Evolutionary conservation across 768 basidiomycete species (phyloP), one percentile per base, ranked within the genome.

Genomic region (Sporobolomyces pararoseus): DNA sequence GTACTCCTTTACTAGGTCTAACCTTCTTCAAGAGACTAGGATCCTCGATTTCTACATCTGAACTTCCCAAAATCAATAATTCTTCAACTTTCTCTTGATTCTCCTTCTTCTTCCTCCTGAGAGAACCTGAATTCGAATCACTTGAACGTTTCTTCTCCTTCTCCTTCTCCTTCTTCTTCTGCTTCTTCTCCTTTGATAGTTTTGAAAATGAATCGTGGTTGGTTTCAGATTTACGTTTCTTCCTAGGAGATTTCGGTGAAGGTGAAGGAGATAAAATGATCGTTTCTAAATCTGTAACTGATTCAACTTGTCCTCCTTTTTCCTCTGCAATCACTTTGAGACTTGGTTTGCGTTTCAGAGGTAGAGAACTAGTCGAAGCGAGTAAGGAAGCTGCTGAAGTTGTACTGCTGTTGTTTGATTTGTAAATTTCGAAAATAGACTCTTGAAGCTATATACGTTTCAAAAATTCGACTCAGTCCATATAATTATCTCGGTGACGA

Each of bases 51-150:
- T 68, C 69, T n/a, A 44, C 52, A 23, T 70, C 69, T 35, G 69
- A 70, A 29, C 69, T 66, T 7, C 63, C 69, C 2, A 70, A 37
- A 17, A 70, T 60, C 13, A 70, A 49, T 19, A 65, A 53, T n/a
- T 61, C 63, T 32, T 54, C 46, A 19, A 54, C 34, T 21, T 27
- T 59, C 35, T 42, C 44, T 42, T 53, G 31, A 29, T 61, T 39
- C 39, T 35, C 34, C 50, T 27, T n/a, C n/a, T n/a, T n/a, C n/a
- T n/a, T n/a, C n/a, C n/a, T n/a, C n/a, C n/a, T n/a, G n/a, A n/a
- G n/a, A n/a, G n/a, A n/a, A n/a, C n/a, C n/a, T n/a, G n/a, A n/a
- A n/a, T n/a, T n/a, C n/a, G n/a, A n/a, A n/a, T n/a, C n/a, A n/a
- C n/a, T n/a, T n/a, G n/a, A n/a, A n/a, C n/a, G n/a, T n/a, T n/a